Base-by-base conservation (phyloP, 352 stramenopile species). In the Blastocystis sp. region DNA sequence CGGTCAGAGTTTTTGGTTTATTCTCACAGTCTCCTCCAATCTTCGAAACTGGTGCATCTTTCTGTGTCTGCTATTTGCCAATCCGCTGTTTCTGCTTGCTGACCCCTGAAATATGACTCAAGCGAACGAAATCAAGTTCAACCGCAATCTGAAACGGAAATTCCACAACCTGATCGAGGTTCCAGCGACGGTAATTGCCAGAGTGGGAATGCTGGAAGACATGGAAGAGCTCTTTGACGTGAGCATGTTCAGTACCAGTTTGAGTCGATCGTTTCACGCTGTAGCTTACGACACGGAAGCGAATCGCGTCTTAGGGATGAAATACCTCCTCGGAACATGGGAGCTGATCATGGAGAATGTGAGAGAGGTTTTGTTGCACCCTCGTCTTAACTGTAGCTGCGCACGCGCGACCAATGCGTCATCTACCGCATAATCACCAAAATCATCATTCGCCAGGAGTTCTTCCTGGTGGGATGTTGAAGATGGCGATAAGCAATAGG, bases 371-470 rank as follows among this genome's bases (percentile, higher is more conserved):
- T 54, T 69, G 45, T 34, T 61, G 14, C 42, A 17, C 3, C 3
- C 4, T 24, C 9, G 1, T 0, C 14, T 71, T 14, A 71, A 52
- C 14, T 48, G 9, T 84, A 84, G 74, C 48, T 84, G n/a, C 74
- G 74, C 28, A 84, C 74, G 14, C 74, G 74, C 42, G 74, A 84
- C 69, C 74, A 63, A 42, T 68, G 42, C 28, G 34, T 84, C 24
- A 70, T 84, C 24, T 84, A 84, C 48, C 48, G 74, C 10, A 64
- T 84, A 19, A 84, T 84, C 38, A 84, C 74, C n/a, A 84, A 84
- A 28, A 84, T 84, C 42, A 28, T 52, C 34, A 68, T 54, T 48
- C 45, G 74, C 10, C 52, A 43, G 54, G 74, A 84, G 74, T 84
- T 84, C 61, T 28, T 84, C 21, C n/a, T 84, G 48, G 74, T 84